Evolutionary conservation across 257 asterid species (phyloP), one percentile per base, ranked within the genome.

Genomic region (Ilex aquifolium): DNA sequence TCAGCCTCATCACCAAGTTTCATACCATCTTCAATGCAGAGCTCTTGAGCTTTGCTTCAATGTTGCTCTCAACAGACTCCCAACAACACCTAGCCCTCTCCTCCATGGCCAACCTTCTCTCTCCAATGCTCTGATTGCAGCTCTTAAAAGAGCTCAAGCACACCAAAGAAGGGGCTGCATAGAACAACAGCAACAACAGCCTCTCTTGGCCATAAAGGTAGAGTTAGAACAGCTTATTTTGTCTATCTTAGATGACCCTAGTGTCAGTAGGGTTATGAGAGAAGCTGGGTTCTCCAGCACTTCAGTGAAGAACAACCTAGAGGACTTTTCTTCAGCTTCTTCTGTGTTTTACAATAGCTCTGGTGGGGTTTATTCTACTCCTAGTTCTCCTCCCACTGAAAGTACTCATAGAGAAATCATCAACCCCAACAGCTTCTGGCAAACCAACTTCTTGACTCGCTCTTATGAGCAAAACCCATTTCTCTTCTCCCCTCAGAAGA

Each of bases 1-100:
- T 21, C 93, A 77, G 31, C 83, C 84, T 3, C 65, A 46, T 17
- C 21, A n/a, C 30, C 77, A 59, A 15, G 62, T 70, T 10, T 64
- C 83, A 27, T 82, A 82, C 60, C 95, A 88, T 0, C 81, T 81
- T 31, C 95, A 87, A 15, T 82, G 84, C 77, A 59, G 92, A 36
- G 91, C 96, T 10, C 84, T 90, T 12, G 97, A 90, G 68, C 84
- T 87, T 6, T 87, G 95, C 74, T 90, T 90, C 83, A 90, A 90
- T 74, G 93, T 87, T 21, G 96, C 96, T 17, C 81, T 90, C 46
- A 87, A 90, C 68, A 84, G 96, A 39, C 90, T 90, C n/a, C 97
- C 88, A 2, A 82, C 97, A 7, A 56, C 82, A 16, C 89, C 90
- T 4, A 75, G 65, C n/a, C 78, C 88, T 0, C 78, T 89, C 32